Conservation (phyloP, 352 stramenopile species). For the Globisporangium middletonii region DNA sequence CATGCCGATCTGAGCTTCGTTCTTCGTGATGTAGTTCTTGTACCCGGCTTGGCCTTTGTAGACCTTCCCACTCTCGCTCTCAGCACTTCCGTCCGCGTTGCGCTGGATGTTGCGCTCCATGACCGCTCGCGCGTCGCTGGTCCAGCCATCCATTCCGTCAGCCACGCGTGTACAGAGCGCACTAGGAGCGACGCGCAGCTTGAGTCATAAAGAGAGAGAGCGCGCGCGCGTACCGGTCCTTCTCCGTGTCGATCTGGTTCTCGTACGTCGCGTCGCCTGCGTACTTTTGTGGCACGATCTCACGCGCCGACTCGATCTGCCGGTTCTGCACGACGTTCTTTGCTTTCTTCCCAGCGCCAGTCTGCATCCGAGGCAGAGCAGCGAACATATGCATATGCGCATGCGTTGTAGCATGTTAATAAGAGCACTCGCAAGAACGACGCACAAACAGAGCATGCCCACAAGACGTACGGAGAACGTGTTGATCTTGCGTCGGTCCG, state of each 20-base stretch:
- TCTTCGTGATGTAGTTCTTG: slow-evolving; percentile 87
- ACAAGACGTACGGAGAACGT: slow-evolving; percentile 41
- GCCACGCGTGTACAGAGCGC: not conserved
- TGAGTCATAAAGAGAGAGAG: not conserved
- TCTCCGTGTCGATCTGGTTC: slow-evolving; percentile 78
- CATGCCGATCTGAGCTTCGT: slow-evolving; percentile 81
- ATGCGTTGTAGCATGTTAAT: not conserved
- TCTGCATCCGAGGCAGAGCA: slow-evolving; percentile 18
- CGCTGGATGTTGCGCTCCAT: slow-evolving; percentile 73
- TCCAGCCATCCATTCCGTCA: not conserved
- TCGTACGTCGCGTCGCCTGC: slow-evolving; percentile 81
- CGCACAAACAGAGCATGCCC: not conserved
- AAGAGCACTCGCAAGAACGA: not conserved
- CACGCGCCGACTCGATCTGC: slow-evolving; percentile 60
- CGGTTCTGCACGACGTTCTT: slow-evolving; percentile 57
- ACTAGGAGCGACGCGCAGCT: slow-evolving; percentile 8
- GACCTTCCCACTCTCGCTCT: slow-evolving; percentile 64
- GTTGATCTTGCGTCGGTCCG: slow-evolving; percentile 41
- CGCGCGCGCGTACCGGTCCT: slow-evolving; percentile 30
- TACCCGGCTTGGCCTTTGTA: slow-evolving; percentile 81
- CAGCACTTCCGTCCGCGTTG: slow-evolving; percentile 65
- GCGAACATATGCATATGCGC: not conserved
- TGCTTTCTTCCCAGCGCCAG: slow-evolving; percentile 39
- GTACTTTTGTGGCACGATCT: slow-evolving; percentile 76
- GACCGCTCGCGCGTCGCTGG: slow-evolving; percentile 71